A percentile compares a stretch with the other conserved stretches of the same genome.
Conservation (phyloP, 164 flowering plant genomes). For the Magnolia kwangsiensis region DNA sequence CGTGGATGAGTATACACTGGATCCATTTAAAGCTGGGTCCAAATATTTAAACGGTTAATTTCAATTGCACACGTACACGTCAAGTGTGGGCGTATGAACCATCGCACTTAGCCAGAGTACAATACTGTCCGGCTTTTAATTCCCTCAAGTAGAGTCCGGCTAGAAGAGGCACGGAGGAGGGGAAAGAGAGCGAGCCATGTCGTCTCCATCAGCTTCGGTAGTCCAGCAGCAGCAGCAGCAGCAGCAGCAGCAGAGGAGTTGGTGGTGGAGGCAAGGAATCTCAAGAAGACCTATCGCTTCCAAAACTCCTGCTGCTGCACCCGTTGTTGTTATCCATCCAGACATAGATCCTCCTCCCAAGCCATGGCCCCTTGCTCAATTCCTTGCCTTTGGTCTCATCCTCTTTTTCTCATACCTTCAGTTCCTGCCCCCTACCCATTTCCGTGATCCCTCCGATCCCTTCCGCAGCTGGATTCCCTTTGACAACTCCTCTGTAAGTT, state of each 20-base stretch:
- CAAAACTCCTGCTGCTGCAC: not conserved
- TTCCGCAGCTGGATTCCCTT: conserved; percentile 30
- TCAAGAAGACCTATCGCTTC: not conserved
- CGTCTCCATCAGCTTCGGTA: not conserved
- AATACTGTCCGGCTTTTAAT: too few species aligned
- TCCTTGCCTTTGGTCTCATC: conserved; percentile 21
- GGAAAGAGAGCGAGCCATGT: too few species aligned
- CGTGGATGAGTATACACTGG: too few species aligned
- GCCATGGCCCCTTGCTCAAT: conserved; percentile 20
- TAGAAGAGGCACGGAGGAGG: too few species aligned
- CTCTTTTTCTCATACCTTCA: conserved; percentile 25
- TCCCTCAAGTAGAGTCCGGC: too few species aligned
- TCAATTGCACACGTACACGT: too few species aligned
- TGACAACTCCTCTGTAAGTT: conserved; percentile 5
- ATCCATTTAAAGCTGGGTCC: too few species aligned
- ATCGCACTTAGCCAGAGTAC: not conserved
- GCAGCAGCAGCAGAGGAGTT: not conserved
- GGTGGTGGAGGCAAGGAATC: not conserved
- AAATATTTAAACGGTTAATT: too few species aligned
- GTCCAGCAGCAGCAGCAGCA: not conserved
- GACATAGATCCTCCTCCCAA: conserved; percentile 26
- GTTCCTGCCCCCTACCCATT: conserved; percentile 30
- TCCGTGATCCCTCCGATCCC: conserved; percentile 30
- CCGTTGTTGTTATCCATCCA: not conserved
- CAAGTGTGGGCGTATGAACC: not conserved